Percentiles rank a stretch among this genome's conserved stretches.
Evolutionary conservation across 163 green algal species (phyloP).

Genomic region (Prototheca stagnorum): DNA sequence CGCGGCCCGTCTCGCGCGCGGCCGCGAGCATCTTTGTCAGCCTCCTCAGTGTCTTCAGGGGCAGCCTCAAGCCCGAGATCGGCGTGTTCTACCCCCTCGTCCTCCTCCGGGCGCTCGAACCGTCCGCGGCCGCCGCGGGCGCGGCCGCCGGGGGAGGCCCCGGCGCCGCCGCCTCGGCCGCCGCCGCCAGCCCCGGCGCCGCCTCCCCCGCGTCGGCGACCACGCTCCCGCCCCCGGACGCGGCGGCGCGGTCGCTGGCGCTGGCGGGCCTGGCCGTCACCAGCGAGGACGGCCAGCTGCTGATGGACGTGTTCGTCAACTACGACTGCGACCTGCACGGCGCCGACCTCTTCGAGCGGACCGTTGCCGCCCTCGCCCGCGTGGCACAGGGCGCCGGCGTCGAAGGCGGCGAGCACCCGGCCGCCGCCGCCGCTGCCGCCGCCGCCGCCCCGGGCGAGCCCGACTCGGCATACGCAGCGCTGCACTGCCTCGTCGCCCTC

Average conservation of each 20-base stretch:
- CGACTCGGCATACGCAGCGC: slow-evolving; percentile 35
- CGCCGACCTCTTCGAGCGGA: slow-evolving; percentile 86
- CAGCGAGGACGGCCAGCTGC: slow-evolving; percentile 70
- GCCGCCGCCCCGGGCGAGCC: slow-evolving; percentile 31
- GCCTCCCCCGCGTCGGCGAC: slow-evolving; percentile 1
- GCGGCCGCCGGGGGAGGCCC: too few species aligned
- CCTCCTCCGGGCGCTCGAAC: slow-evolving; percentile 79
- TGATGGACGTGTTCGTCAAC: slow-evolving; percentile 98
- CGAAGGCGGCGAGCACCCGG: slow-evolving; percentile 9
- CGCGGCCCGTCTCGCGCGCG: slow-evolving; percentile 22
- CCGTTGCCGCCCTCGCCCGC: slow-evolving; percentile 40
- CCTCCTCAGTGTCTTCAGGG: slow-evolving; percentile 66
- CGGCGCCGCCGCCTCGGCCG: background rate
- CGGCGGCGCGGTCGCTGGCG: slow-evolving; percentile 49
- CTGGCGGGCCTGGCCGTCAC: slow-evolving; percentile 58
- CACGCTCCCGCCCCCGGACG: slow-evolving; percentile 20
- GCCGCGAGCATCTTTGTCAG: slow-evolving; percentile 82
- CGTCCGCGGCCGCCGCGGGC: slow-evolving; percentile 10
- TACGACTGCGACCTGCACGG: slow-evolving; percentile 95
- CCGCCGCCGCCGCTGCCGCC: slow-evolving; percentile 8
- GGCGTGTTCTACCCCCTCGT: slow-evolving; percentile 97
- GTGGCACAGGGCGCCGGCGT: slow-evolving; percentile 34
- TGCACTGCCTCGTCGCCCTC: slow-evolving; percentile 59
- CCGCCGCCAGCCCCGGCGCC: background rate
- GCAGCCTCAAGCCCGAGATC: slow-evolving; percentile 45